phyloP scores from a whole-genome alignment of 352 stramenopile species.

The Globisporangium heterothallicum region DNA sequence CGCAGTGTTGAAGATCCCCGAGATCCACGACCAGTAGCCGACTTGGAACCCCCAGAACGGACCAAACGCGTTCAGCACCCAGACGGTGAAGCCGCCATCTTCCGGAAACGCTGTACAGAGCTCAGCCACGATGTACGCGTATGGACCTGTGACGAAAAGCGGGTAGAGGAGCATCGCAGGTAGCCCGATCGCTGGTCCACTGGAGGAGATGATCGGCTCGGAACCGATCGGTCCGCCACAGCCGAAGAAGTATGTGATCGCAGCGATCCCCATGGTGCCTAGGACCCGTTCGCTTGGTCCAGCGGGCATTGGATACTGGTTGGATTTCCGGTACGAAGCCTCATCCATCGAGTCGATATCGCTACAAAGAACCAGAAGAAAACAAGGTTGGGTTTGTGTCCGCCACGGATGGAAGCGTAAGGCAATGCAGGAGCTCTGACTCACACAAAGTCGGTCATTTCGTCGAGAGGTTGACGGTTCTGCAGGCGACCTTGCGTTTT shows the following conservation, averaged over 20 bases:
- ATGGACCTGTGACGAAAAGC: slow-evolving; percentile 77
- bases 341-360: not conserved
- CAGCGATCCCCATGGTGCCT: slow-evolving; percentile 11
- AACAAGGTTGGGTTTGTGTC: not conserved
- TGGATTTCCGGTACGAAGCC: not conserved
- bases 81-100: slow-evolving; percentile 63
- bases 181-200: slow-evolving; percentile 46
- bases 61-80: slow-evolving; percentile 84
- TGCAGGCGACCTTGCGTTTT: too few relatives aligned
- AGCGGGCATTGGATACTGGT: not conserved
- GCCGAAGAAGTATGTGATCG: slow-evolving; percentile 22
- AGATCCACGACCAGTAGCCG: slow-evolving; percentile 65
- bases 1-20: slow-evolving; percentile 39
- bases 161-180: slow-evolving; percentile 70
- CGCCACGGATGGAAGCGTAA: too few relatives aligned
- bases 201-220: slow-evolving; percentile 18
- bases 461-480: too few relatives aligned
- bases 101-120: slow-evolving; percentile 82
- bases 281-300: slow-evolving; percentile 12
- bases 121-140: slow-evolving; percentile 85
- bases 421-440: too few relatives aligned
- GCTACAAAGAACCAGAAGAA: not conserved
- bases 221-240: slow-evolving; percentile 15
- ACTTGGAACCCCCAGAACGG: slow-evolving; percentile 63
- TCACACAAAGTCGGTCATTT: too few relatives aligned